These are phyloP conservation scores for Agaricales sp. DNA, from an alignment of 1,284 basidiomycete species.

Conservation along the genomic window DNA sequence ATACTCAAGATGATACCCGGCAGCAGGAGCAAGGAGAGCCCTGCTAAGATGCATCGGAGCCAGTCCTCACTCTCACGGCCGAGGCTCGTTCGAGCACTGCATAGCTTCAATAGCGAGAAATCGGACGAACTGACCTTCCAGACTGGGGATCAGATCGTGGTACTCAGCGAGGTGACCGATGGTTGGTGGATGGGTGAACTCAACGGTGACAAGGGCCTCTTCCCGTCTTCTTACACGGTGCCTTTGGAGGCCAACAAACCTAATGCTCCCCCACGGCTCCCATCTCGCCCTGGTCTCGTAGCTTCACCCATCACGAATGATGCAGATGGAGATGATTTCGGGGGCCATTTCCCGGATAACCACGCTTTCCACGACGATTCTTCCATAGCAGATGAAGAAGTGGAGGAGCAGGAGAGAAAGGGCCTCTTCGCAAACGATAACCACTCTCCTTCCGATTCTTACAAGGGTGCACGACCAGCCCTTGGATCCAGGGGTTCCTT, in stretches of 20 bases:
- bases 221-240: slow-evolving; percentile 69
- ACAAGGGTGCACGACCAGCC: no score
- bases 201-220: slow-evolving; percentile 58
- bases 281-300: slow-evolving; percentile 13
- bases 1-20: slow-evolving; percentile 13
- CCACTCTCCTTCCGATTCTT: background rate
- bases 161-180: slow-evolving; percentile 67
- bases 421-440: background rate
- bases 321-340: background rate
- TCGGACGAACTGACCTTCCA: slow-evolving; percentile 70
- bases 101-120: slow-evolving; percentile 56
- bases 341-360: background rate
- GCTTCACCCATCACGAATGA: background rate
- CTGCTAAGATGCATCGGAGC: slow-evolving; percentile 33
- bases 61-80: slow-evolving; percentile 33
- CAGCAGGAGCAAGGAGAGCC: slow-evolving; percentile 25
- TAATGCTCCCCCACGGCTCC: slow-evolving; percentile 13
- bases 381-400: background rate
- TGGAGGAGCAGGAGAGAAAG: background rate
- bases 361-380: background rate
- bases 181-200: slow-evolving; percentile 83
- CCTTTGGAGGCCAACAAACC: slow-evolving; percentile 20
- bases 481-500: background rate
- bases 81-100: slow-evolving; percentile 58
- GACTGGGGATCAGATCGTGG: slow-evolving; percentile 61